Evolutionary conservation across 2,329 filamentous ascomycete genomes (phyloP), one percentile per base, ranked within the genome.

Genomic region (Trichoderma lentiforme): DNA sequence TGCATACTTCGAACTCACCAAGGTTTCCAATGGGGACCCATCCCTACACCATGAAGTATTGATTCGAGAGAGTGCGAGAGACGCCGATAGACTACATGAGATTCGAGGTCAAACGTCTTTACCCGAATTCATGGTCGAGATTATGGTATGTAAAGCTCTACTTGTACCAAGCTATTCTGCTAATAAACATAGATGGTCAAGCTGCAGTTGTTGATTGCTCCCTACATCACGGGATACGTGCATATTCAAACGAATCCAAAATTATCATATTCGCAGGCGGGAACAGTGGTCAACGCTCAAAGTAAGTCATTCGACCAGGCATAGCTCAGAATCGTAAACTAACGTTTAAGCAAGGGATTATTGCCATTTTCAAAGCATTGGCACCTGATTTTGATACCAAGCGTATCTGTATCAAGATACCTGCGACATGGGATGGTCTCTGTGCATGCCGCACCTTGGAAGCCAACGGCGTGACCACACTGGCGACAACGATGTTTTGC

Each of bases 401-500:
- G 9, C 82, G 88, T 34, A 80, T 91, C 30, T 90, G 87, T 73
- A 89, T 91, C 80, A 91, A 91, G 76, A 86, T 92, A 53, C 87
- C 89, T 0, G 83, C 85, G 8, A 91, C 89, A 0, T 91, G 87
- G 85, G 88, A 91, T 75, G 90, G 90, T 1, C 81, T 92, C 15
- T 83, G 86, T 74, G 90, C 90, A 1, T 91, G 89, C 73, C 83
- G 82, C 3, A 80, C 81, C 4, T 81, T 92, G 5, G 85, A 91
- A 75, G 74, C 77, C 18, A 79, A 83, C 11, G 87, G 87, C 1
- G 86, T 91, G n/a, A 81, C 83, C 1, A 91, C 89, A 0, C 81
- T 91, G 3, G 88, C 88, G 0, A 92, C 90, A 0, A 90, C 88
- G 2, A 81, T 92, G 62, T 92, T 91, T 75, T 87, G 86, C 57